Conservation (phyloP, 2,329 filamentous ascomycete species). For the Pestalotiopsis sp. region DNA sequence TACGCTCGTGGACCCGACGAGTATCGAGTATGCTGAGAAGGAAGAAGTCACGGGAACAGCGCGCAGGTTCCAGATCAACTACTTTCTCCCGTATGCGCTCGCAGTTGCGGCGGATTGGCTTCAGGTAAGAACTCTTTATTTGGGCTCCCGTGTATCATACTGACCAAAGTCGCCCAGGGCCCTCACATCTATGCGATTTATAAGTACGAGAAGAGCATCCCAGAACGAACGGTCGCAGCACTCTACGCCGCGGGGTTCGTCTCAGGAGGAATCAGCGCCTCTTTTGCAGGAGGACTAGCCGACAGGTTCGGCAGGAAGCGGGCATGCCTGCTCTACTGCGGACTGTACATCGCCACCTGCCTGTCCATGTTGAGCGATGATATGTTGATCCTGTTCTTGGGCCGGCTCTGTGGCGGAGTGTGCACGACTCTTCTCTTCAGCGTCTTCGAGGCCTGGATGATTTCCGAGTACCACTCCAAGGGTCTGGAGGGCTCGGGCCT, state of each 20-base stretch:
- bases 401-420: conserved; percentile 56
- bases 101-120: conserved; percentile 49
- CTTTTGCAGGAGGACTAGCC: conserved; percentile 39
- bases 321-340: conserved; percentile 57
- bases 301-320: conserved; percentile 50
- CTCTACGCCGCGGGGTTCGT: conserved; percentile 53
- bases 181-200: conserved; percentile 25
- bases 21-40: conserved; percentile 4
- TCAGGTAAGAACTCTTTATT: conserved; percentile 31
- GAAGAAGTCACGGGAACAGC: not conserved
- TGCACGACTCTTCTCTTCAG: conserved; percentile 60
- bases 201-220: conserved; percentile 28
- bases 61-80: conserved; percentile 3
- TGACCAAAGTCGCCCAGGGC: conserved; percentile 12
- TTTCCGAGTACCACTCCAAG: conserved; percentile 52
- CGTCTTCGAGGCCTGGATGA: conserved; percentile 64
- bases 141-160: not conserved
- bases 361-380: conserved; percentile 49
- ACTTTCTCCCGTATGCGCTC: conserved; percentile 33
- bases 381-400: conserved; percentile 50
- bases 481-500: conserved; percentile 42
- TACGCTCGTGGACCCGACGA: conserved; percentile 31
- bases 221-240: conserved; percentile 28
- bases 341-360: conserved; percentile 54
- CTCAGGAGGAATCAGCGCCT: conserved; percentile 48